Percentiles rank a stretch among this genome's conserved stretches.
Conservation (phyloP, 306 rosid species). For the Castanea crenata region DNA sequence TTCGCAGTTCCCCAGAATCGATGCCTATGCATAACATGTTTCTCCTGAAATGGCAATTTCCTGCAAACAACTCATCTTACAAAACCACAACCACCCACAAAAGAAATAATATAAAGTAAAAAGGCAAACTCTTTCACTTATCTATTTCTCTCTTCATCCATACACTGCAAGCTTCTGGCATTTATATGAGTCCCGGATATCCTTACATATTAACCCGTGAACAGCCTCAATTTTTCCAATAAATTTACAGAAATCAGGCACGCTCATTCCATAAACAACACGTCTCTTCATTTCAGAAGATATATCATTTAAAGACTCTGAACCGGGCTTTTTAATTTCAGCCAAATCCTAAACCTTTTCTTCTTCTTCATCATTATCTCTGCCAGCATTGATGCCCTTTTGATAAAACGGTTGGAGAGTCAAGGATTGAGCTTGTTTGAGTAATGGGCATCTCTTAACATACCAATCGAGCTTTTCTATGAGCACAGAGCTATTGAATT, state of each 20-base stretch:
- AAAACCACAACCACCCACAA: conserved; percentile 29
- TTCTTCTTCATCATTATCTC: conserved; percentile 25
- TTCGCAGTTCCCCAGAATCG: conserved; percentile 86
- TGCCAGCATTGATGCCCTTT: conserved; percentile 83
- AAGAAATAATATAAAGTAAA: not conserved
- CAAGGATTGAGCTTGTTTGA: conserved; percentile 69
- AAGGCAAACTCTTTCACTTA: conserved; percentile 42
- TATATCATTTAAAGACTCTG: conserved; percentile 20
- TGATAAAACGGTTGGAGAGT: conserved; percentile 54
- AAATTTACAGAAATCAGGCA: conserved; percentile 45
- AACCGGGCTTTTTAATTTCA: conserved; percentile 9
- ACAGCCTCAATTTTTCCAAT: conserved; percentile 63
- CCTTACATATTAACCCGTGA: conserved; percentile 55
- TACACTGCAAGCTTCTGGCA: conserved; percentile 63
- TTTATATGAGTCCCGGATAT: conserved; percentile 60
- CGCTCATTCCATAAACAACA: conserved; percentile 54
- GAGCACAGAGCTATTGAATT: conserved; percentile 65
- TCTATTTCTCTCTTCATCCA: conserved; percentile 81
- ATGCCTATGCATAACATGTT: conserved; percentile 87
- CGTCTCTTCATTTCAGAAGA: conserved; percentile 79
- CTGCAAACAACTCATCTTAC: conserved; percentile 34
- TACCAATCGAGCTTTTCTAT: conserved; percentile 67
- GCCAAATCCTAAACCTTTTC: conserved; percentile 27
- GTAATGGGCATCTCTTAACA: conserved; percentile 75
- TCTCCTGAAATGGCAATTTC: conserved; percentile 92